Evolutionary conservation across 2,329 filamentous ascomycete species (phyloP).

Genomic region (Fusarium albidum): DNA sequence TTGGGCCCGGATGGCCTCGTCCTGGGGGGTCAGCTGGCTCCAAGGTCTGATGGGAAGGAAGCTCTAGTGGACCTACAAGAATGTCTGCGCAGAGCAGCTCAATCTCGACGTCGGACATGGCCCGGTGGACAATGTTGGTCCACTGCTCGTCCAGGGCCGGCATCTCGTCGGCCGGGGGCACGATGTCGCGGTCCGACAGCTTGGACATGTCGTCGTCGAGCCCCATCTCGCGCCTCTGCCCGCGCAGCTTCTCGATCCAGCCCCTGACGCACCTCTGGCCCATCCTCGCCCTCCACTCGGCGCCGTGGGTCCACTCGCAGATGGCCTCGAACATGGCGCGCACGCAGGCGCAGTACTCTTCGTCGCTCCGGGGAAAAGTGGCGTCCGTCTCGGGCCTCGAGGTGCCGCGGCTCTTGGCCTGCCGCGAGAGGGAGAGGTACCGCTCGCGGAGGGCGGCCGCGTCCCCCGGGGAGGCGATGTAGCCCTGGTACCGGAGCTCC

Average conservation of each 20-base stretch:
- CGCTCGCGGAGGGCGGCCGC: not conserved
- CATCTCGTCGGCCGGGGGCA: constrained; percentile 23
- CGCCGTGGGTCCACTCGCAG: constrained; percentile 25
- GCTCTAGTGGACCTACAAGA: constrained; percentile 7
- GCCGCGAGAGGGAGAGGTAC: constrained; percentile 13
- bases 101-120: constrained; percentile 33
- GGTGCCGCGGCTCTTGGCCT: not conserved
- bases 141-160: constrained; percentile 25
- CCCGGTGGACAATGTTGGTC: constrained; percentile 31
- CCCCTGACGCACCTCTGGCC: constrained; percentile 7
- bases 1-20: constrained; percentile 29
- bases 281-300: constrained; percentile 35
- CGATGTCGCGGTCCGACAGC: constrained; percentile 20
- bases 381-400: constrained; percentile 1
- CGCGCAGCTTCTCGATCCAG: constrained; percentile 15
- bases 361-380: constrained; percentile 13
- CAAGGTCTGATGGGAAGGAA: too few species aligned
- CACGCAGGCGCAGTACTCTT: constrained; percentile 8
- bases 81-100: constrained; percentile 33
- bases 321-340: constrained; percentile 32
- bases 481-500: constrained; percentile 17
- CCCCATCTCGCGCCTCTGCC: not conserved
- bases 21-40: constrained; percentile 13
- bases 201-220: constrained; percentile 7
- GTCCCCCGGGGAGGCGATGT: not conserved